phyloP scores from a whole-genome alignment of 139 green algal genomes.

The Chlorella sp. region DNA sequence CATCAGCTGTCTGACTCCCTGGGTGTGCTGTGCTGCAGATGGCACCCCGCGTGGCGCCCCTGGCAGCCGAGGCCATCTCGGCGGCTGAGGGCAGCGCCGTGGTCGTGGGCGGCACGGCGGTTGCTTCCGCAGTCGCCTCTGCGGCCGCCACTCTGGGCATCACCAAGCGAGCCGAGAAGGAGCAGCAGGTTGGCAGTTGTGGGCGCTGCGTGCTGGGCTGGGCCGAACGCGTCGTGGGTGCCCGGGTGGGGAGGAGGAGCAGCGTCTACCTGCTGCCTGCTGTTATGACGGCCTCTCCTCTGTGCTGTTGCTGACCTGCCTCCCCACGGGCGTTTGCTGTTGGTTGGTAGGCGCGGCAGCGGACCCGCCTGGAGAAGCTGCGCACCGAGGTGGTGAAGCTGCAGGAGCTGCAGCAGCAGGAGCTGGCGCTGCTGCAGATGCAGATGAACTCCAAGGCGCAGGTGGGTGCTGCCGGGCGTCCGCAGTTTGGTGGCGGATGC shows the following conservation, averaged over 20 bases:
- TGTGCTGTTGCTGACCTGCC: too few relatives aligned
- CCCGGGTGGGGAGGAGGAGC: too few relatives aligned
- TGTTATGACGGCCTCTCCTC: too few relatives aligned
- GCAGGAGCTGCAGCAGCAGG: constrained; percentile 22
- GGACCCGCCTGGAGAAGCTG: neutral
- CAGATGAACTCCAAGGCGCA: constrained; percentile 9
- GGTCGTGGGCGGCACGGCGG: neutral
- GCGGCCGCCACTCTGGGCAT: neutral
- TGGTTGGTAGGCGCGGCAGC: neutral
- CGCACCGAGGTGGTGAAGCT: neutral
- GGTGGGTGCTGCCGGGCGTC: too few relatives aligned
- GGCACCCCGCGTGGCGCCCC: neutral
- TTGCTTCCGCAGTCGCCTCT: neutral
- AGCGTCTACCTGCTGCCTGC: too few relatives aligned
- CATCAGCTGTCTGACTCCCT: neutral
- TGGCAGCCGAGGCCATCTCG: neutral
- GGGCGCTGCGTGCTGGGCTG: neutral
- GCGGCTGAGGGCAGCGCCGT: neutral
- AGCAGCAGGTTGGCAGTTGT: neutral
- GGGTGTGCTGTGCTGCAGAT: neutral
- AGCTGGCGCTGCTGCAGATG: constrained; percentile 22
- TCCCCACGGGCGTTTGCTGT: neutral
- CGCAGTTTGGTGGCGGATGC: too few relatives aligned
- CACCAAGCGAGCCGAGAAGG: neutral
- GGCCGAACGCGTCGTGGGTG: too few relatives aligned